A percentile compares a stretch with the other conserved stretches of the same genome.
phyloP scores from a whole-genome alignment of 163 green algal species.

The Chlorella variabilis region DNA sequence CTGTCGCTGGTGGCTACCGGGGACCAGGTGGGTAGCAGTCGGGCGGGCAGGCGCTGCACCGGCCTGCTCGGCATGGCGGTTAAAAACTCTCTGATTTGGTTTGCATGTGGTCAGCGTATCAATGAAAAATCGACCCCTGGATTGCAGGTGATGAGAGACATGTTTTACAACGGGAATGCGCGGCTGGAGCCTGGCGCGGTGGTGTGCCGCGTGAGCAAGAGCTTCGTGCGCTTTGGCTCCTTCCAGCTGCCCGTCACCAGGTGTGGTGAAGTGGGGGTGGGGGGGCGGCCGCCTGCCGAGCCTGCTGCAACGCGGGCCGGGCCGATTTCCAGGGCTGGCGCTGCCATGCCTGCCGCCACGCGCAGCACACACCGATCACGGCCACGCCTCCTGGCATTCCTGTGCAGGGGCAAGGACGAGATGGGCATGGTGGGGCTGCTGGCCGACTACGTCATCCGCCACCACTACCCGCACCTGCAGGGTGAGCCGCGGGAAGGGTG shows the following conservation, averaged over 20 bases:
- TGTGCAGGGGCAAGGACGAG: conserved; percentile 64
- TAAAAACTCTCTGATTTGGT: too few species aligned
- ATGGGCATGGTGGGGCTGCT: conserved; percentile 66
- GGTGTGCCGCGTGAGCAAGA: conserved; percentile 83
- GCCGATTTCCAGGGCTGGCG: too few species aligned
- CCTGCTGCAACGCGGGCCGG: too few species aligned
- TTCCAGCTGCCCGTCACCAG: conserved; percentile 67
- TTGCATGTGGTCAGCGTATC: too few species aligned
- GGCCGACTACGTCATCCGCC: conserved; percentile 86
- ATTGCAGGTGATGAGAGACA: conserved; percentile 70
- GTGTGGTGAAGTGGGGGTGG: too few species aligned
- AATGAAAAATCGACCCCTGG: too few species aligned
- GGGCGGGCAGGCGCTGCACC: too few species aligned
- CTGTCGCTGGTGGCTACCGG: conserved; percentile 83
- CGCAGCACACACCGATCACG: too few species aligned
- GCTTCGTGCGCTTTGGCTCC: conserved; percentile 89
- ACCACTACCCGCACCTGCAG: conserved; percentile 84
- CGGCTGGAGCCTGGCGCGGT: conserved; percentile 86
- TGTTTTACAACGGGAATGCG: conserved; percentile 91
- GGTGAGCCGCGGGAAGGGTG: conserved; percentile 1
- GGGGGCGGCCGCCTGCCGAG: too few species aligned
- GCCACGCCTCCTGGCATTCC: not conserved
- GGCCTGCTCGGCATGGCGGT: too few species aligned
- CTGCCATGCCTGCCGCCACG: too few species aligned
- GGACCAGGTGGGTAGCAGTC: conserved; percentile 37